Conservation (phyloP, 495 filamentous ascomycete genomes). For the Astrothelium macrocarpum region DNA sequence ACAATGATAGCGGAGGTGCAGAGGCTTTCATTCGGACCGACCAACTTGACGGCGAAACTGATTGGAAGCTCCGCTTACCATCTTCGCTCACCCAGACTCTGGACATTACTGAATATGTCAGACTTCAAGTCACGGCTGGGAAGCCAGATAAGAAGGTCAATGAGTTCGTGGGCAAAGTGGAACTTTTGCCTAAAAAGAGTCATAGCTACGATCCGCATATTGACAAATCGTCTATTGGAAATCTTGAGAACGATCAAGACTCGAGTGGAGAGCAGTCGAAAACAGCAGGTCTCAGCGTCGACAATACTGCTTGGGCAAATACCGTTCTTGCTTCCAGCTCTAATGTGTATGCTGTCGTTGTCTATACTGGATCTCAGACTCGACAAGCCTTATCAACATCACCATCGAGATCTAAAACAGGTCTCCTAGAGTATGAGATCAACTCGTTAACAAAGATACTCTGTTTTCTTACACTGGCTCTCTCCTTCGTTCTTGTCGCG, state of each 20-base stretch:
- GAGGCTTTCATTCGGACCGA: slow-evolving; percentile 97
- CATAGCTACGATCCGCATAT: slow-evolving; percentile 24
- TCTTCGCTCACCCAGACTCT: slow-evolving; percentile 73
- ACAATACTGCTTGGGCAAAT: slow-evolving; percentile 98
- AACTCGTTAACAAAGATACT: slow-evolving; percentile 97
- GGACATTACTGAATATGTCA: slow-evolving; percentile 54
- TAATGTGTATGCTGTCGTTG: slow-evolving; percentile 72
- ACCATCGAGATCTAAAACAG: slow-evolving; percentile 81
- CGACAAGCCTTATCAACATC: slow-evolving; percentile 90
- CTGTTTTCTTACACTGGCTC: slow-evolving; percentile 71
- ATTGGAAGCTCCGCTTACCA: slow-evolving; percentile 92
- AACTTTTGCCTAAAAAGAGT: slow-evolving; percentile 36
- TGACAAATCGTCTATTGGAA: not conserved
- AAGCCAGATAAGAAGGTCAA: slow-evolving; percentile 88
- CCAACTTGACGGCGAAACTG: slow-evolving; percentile 95
- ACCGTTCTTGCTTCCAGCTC: slow-evolving; percentile 92
- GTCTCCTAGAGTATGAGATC: slow-evolving; percentile 89
- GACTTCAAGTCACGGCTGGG: slow-evolving; percentile 69
- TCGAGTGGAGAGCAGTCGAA: slow-evolving; percentile 18
- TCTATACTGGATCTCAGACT: slow-evolving; percentile 93
- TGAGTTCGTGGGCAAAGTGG: slow-evolving; percentile 80
- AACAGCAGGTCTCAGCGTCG: slow-evolving; percentile 72
- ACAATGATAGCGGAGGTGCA: slow-evolving; percentile 37
- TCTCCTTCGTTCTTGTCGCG: slow-evolving; percentile 85
- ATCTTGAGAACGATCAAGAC: not conserved